Conservation (phyloP, 1,139 yeast species). For the Blastobotrys petasosporus region DNA sequence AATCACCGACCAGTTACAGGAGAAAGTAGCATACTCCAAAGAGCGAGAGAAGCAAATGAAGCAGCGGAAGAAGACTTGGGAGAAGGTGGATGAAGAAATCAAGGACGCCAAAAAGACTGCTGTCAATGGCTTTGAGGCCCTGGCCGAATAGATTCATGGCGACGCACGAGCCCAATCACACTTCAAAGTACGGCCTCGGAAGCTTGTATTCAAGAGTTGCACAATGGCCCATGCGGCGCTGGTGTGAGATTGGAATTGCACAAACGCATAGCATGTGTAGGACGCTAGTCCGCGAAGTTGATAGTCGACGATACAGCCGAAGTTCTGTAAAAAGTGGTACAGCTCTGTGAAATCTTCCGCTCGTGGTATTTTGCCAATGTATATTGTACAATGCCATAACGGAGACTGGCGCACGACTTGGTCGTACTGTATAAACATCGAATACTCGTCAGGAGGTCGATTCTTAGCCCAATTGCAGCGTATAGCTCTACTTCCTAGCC, state of each 20-base stretch:
- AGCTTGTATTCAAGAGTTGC: slow-evolving; percentile 65
- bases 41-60: slow-evolving; percentile 23
- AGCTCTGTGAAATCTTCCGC: slow-evolving; percentile 67
- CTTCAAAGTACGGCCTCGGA: slow-evolving; percentile 74
- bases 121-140: not conserved
- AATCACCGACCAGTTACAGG: slow-evolving; percentile 25
- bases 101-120: not conserved
- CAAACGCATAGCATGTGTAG: slow-evolving; percentile 61
- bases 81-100: slow-evolving; percentile 7
- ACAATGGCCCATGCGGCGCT: slow-evolving; percentile 85
- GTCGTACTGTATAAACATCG: slow-evolving; percentile 40
- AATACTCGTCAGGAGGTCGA: not conserved
- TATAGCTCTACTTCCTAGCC: slow-evolving; percentile 67
- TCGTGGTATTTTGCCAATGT: slow-evolving; percentile 79
- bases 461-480: slow-evolving; percentile 81
- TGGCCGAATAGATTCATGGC: not conserved
- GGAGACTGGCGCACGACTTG: slow-evolving; percentile 72
- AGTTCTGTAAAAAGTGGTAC: slow-evolving; percentile 68
- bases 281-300: slow-evolving; percentile 50
- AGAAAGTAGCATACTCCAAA: slow-evolving; percentile 27
- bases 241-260: slow-evolving; percentile 79
- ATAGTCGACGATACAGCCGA: slow-evolving; percentile 78
- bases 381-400: slow-evolving; percentile 82
- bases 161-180: slow-evolving; percentile 80
- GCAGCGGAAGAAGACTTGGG: slow-evolving; percentile 23